phyloP scores from a whole-genome alignment of 805 yeast genomes.

The Clavispora vitiphila region DNA sequence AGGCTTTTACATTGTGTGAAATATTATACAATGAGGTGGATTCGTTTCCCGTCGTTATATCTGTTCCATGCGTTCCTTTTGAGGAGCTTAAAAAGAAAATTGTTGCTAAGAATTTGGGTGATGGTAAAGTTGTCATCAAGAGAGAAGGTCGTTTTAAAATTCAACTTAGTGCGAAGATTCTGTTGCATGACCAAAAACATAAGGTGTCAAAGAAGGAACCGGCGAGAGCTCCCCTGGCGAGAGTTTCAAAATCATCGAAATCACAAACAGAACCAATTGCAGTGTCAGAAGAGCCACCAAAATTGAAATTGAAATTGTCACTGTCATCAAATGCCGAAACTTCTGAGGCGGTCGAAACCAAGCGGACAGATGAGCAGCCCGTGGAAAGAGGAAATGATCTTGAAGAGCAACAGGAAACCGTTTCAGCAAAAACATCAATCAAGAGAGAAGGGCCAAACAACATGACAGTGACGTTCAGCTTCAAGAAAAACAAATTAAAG shows the following conservation, averaged over 20 bases:
- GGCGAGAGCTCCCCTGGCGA: not conserved
- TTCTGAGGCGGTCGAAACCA: not conserved
- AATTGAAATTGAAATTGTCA: not conserved
- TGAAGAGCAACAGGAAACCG: not conserved
- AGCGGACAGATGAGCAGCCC: not conserved
- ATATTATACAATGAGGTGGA: conserved; percentile 62
- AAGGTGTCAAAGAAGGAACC: conserved; percentile 3
- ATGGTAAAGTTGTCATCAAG: conserved; percentile 53
- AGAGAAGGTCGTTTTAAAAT: conserved; percentile 56
- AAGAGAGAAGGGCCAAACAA: conserved; percentile 7
- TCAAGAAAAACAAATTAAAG: conserved; percentile 10
- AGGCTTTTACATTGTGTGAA: conserved; percentile 59
- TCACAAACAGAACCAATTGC: not conserved
- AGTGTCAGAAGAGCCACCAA: not conserved
- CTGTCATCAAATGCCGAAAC: not conserved
- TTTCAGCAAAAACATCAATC: conserved; percentile 1
- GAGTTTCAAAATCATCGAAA: not conserved
- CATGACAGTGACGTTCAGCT: conserved; percentile 8
- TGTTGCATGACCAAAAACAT: conserved; percentile 1
- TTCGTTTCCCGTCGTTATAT: conserved; percentile 55
- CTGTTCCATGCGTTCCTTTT: conserved; percentile 56
- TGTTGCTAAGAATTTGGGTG: conserved; percentile 50
- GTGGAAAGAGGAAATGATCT: not conserved
- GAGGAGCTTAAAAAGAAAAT: conserved; percentile 48
- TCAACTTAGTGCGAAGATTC: conserved; percentile 27